Evolutionary conservation across 202 grass and related monocot species (phyloP), one percentile per base, ranked within the genome.

Genomic region (Digitaria exilis): DNA sequence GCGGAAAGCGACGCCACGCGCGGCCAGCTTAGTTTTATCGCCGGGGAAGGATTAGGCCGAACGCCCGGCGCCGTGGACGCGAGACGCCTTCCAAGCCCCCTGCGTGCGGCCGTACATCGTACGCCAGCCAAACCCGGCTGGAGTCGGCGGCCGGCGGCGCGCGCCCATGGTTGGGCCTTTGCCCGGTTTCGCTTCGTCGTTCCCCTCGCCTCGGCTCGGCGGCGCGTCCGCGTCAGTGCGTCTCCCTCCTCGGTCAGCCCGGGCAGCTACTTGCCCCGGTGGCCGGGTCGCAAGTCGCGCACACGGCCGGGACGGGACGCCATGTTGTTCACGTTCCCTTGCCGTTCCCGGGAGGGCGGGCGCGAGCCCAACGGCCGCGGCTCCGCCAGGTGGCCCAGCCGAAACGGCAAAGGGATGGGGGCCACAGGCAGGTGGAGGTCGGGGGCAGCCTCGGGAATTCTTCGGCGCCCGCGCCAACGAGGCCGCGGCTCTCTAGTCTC

Each of bases 211-310:
- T n/a, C 37, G 37, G 6, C 6, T 26, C 46, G 66, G 71, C 14
- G 9, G 43, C 37, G n/a, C n/a, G n/a, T n/a, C n/a, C n/a, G 48
- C 49, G n/a, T n/a, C n/a, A n/a, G n/a, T n/a, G n/a, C n/a, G 37
- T 5, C 31, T 28, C 24, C 13, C 25, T 1, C 13, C 62, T 89
- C 90, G 77, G 88, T 91, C 91, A 91, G 82, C 86, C 68, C 61
- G 83, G 91, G 56, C 86, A 86, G 83, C 88, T 76, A 49, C 49
- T 71, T 16, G 35, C 55, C 21, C 19, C 17, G 68, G n/a, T n/a
- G n/a, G n/a, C n/a, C n/a, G n/a, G n/a, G 16, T 2, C 37, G 9
- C 56, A 14, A 22, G 5, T 17, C 25, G 2, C 37, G 26, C 52
- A 2, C 73, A 57, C 80, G 63, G 61, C 64, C 57, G 80, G 45